phyloP scores from a whole-genome alignment of 2,329 filamentous ascomycete species.

The Metarhizium humberi region DNA sequence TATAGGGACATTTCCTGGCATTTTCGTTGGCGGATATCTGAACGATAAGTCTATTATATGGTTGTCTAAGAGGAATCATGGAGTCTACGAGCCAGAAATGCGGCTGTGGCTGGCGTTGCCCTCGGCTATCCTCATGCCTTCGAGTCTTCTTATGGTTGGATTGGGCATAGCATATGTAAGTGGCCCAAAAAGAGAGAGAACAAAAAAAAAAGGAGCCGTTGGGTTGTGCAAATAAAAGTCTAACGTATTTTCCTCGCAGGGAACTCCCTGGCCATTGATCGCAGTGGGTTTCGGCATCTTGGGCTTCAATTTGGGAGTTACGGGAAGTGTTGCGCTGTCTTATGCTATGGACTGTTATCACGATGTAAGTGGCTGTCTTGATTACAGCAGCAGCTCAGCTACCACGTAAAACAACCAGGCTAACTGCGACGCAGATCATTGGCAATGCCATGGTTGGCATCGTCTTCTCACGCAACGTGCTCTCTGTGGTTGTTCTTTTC shows the following conservation, averaged over 20 bases:
- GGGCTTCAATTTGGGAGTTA: neutral
- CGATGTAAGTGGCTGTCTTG: neutral
- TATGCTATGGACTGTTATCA: neutral
- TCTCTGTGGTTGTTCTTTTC: neutral
- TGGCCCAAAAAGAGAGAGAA: neutral
- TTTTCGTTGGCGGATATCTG: conserved; percentile 25
- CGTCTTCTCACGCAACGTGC: conserved; percentile 11
- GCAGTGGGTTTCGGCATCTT: conserved; percentile 12
- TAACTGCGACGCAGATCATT: neutral
- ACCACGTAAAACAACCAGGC: neutral
- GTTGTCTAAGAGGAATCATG: conserved; percentile 25
- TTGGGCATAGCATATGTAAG: conserved; percentile 21
- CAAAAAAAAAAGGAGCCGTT: neutral
- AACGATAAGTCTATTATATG: conserved; percentile 27
- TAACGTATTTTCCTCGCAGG: conserved; percentile 11
- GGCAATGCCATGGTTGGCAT: conserved; percentile 4
- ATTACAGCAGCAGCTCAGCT: neutral
- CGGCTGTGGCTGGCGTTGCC: conserved; percentile 21
- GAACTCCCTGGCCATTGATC: conserved; percentile 28
- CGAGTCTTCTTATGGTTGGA: conserved; percentile 27
- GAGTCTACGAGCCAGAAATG: conserved; percentile 34
- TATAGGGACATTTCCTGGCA: conserved; percentile 27
- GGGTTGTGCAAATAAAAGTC: neutral
- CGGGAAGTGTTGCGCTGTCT: neutral
- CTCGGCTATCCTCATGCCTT: conserved; percentile 18